These are phyloP conservation scores for Grosmannia clavigera DNA, from an alignment of 2,329 filamentous ascomycete species.

Conservation along the genomic window DNA sequence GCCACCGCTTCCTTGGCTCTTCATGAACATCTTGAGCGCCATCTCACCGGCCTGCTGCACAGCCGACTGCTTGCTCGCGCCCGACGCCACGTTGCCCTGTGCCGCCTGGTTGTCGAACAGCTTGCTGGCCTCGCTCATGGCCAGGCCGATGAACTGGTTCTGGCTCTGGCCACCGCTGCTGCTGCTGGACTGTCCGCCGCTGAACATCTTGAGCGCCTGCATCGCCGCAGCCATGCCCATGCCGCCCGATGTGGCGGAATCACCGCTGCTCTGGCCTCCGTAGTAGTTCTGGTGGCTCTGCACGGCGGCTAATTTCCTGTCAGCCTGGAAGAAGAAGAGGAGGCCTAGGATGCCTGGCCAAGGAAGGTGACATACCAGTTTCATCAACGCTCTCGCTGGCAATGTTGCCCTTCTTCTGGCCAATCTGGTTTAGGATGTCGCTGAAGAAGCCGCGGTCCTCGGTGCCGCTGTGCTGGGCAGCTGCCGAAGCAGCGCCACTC, in stretches of 20 bases:
- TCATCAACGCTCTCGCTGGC: slow-evolving; percentile 36
- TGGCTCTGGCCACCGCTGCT: slow-evolving; percentile 40
- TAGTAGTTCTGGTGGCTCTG: slow-evolving; percentile 68
- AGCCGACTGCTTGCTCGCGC: slow-evolving; percentile 67
- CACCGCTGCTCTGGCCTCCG: slow-evolving; percentile 33
- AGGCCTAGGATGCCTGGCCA: not conserved
- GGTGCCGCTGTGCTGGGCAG: slow-evolving; percentile 29
- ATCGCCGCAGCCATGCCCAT: slow-evolving; percentile 66
- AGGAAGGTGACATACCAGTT: slow-evolving; percentile 25
- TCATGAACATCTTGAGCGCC: slow-evolving; percentile 85
- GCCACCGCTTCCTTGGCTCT: slow-evolving; percentile 45
- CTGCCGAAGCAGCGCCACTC: slow-evolving; percentile 33
- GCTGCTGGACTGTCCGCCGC: slow-evolving; percentile 27
- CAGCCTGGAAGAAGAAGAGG: not conserved
- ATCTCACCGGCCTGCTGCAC: slow-evolving; percentile 71
- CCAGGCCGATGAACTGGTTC: slow-evolving; percentile 71
- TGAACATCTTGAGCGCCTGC: slow-evolving; percentile 73
- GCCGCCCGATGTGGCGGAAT: slow-evolving; percentile 34
- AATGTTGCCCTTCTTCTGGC: slow-evolving; percentile 35
- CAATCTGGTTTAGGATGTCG: slow-evolving; percentile 32
- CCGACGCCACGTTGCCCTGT: slow-evolving; percentile 38
- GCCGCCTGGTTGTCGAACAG: slow-evolving; percentile 48
- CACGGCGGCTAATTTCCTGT: slow-evolving; percentile 43
- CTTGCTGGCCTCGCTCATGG: slow-evolving; percentile 80
- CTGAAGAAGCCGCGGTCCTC: slow-evolving; percentile 38